Conservation (phyloP, 805 yeast species). For the Teunomyces lycoperdinae region DNA sequence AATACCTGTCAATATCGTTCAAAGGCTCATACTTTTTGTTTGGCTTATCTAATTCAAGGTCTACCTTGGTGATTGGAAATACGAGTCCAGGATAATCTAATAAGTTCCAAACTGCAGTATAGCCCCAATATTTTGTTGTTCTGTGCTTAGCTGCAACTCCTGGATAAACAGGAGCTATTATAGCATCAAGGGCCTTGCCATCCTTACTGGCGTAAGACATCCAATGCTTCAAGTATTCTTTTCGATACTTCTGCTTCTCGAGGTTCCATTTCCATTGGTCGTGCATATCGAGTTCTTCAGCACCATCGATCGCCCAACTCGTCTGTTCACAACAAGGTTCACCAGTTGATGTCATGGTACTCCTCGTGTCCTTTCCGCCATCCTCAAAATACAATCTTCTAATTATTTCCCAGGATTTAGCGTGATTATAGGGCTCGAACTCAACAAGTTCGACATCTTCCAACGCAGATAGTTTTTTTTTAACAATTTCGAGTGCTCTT, state of each 20-base stretch:
- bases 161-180: slow-evolving; percentile 64
- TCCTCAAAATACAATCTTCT: slow-evolving; percentile 40
- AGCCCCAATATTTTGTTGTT: slow-evolving; percentile 72
- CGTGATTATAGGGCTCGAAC: slow-evolving; percentile 25
- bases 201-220: slow-evolving; percentile 39
- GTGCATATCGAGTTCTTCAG: slow-evolving; percentile 40
- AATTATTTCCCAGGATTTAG: slow-evolving; percentile 15
- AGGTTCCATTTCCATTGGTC: slow-evolving; percentile 56
- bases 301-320: slow-evolving; percentile 56
- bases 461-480: slow-evolving; percentile 28
- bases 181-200: slow-evolving; percentile 46
- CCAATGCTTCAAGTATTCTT: slow-evolving; percentile 53
- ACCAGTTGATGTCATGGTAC: slow-evolving; percentile 54
- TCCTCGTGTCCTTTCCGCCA: slow-evolving; percentile 66
- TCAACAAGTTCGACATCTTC: slow-evolving; percentile 49
- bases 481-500: slow-evolving; percentile 47
- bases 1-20: slow-evolving; percentile 12
- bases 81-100: slow-evolving; percentile 68
- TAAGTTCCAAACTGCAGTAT: slow-evolving; percentile 71
- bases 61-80: slow-evolving; percentile 34
- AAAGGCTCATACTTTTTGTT: slow-evolving; percentile 12
- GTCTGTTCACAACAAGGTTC: slow-evolving; percentile 70
- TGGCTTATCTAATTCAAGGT: slow-evolving; percentile 11
- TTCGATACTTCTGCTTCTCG: slow-evolving; percentile 57
- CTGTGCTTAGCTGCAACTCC: slow-evolving; percentile 71